These are phyloP conservation scores for Leptodermis oblonga DNA, from an alignment of 257 asterid species.

Conservation along the genomic window DNA sequence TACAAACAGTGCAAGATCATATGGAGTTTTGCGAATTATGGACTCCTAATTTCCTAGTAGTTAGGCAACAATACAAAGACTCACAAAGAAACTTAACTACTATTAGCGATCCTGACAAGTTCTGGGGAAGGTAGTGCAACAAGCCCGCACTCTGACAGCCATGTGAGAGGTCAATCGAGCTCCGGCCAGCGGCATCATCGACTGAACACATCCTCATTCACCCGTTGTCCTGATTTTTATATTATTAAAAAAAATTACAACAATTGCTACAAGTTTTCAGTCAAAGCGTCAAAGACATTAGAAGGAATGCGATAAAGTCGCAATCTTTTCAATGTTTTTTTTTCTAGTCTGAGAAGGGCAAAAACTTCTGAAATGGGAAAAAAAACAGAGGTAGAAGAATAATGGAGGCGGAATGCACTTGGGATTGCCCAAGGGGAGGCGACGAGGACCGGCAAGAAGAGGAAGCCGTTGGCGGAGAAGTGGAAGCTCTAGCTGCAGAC, in stretches of 20 bases:
- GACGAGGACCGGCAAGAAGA: slow-evolving; percentile 48
- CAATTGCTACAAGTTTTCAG: neutral
- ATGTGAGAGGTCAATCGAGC: slow-evolving; percentile 61
- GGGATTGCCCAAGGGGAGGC: slow-evolving; percentile 65
- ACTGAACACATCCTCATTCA: slow-evolving; percentile 66
- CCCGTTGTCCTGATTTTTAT: slow-evolving; percentile 55
- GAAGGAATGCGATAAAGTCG: too few species aligned
- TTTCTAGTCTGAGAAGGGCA: too few species aligned
- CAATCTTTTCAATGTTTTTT: neutral
- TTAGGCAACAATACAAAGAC: slow-evolving; percentile 36
- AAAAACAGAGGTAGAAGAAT: neutral
- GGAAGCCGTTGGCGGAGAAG: slow-evolving; percentile 55
- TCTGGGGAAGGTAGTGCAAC: slow-evolving; percentile 94
- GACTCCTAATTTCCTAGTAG: neutral
- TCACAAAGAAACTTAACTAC: slow-evolving; percentile 54
- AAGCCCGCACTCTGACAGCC: slow-evolving; percentile 66
- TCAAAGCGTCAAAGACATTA: too few species aligned
- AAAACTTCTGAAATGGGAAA: neutral
- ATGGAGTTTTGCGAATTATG: neutral
- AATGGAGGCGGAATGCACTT: slow-evolving; percentile 38
- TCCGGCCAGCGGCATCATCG: slow-evolving; percentile 66
- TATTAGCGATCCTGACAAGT: slow-evolving; percentile 99
- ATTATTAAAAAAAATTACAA: neutral
- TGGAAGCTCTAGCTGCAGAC: slow-evolving; percentile 67
- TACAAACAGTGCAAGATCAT: neutral